Percentiles rank a stretch among this genome's conserved stretches.
Evolutionary conservation across 169 alveolate genomes (phyloP).

Genomic region (Eimeria sp.): DNA sequence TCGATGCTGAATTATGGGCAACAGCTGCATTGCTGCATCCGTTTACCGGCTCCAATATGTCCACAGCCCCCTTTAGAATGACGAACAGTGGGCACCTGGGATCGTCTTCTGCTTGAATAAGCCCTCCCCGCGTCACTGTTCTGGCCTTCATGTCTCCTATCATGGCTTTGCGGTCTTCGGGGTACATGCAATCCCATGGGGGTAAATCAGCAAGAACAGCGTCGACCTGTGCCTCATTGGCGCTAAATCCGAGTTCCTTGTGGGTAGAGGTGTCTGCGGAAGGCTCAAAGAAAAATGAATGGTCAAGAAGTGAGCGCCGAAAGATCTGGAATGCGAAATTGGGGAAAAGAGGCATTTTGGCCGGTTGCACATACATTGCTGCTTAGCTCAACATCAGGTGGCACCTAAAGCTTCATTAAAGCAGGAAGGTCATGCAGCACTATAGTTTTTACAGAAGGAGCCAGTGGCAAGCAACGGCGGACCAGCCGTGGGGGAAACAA

Average conservation of each 20-base stretch:
- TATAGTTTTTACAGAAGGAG: neutral
- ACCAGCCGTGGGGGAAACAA: neutral
- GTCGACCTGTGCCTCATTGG: slow-evolving; percentile 74
- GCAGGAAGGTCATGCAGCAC: neutral
- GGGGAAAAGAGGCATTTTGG: neutral
- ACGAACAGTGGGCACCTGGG: slow-evolving; percentile 74
- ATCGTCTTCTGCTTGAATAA: slow-evolving; percentile 75
- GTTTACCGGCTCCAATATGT: slow-evolving; percentile 72
- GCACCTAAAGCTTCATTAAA: neutral
- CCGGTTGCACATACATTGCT: neutral
- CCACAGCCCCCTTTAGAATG: slow-evolving; percentile 59
- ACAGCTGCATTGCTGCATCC: neutral
- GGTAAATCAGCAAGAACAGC: slow-evolving; percentile 40
- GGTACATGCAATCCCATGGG: slow-evolving; percentile 77
- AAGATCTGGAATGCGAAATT: neutral
- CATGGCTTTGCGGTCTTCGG: slow-evolving; percentile 72
- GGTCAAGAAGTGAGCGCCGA: no score
- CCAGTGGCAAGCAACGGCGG: neutral
- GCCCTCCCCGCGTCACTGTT: slow-evolving; percentile 23
- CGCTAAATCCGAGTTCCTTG: slow-evolving; percentile 69
- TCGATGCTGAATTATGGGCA: neutral
- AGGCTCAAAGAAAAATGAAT: neutral
- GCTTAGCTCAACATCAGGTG: neutral
- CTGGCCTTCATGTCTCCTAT: slow-evolving; percentile 52
- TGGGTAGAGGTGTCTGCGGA: slow-evolving; percentile 52